These are phyloP conservation scores for Cryptosporidium sp. DNA, from an alignment of 169 alveolate species.

Conservation along the genomic window DNA sequence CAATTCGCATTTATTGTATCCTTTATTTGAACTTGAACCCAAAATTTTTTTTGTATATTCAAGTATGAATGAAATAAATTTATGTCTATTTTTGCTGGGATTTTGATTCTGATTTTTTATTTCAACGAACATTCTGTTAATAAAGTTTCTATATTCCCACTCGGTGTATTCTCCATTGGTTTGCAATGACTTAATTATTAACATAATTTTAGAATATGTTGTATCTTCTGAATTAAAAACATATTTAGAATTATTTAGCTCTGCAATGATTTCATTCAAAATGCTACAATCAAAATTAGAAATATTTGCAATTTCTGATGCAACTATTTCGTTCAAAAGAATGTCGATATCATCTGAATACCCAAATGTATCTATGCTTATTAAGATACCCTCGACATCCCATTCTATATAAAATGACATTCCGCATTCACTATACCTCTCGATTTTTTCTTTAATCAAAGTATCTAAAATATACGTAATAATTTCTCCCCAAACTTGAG, in stretches of 20 bases:
- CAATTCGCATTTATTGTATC: neutral
- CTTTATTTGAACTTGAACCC: neutral
- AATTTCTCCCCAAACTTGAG: conserved; percentile 66
- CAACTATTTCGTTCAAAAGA: conserved; percentile 12
- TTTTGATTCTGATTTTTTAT: neutral
- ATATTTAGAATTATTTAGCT: neutral
- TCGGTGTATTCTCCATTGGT: conserved; percentile 23
- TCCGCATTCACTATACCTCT: conserved; percentile 50
- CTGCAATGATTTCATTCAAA: neutral
- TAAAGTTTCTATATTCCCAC: conserved; percentile 63
- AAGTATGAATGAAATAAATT: neutral
- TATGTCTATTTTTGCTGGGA: neutral
- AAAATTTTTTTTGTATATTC: neutral
- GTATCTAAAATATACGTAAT: conserved; percentile 21
- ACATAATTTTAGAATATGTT: conserved; percentile 19
- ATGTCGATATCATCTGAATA: conserved; percentile 42
- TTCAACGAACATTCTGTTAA: neutral
- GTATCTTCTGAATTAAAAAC: conserved; percentile 31
- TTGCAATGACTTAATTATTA: conserved; percentile 22
- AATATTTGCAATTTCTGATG: conserved; percentile 13
- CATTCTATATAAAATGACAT: conserved; percentile 12
- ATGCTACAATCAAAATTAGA: conserved; percentile 6
- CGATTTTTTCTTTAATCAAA: conserved; percentile 26
- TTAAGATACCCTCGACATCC: conserved; percentile 38
- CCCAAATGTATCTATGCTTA: conserved; percentile 43